Evolutionary conservation across 257 asterid species (phyloP), one percentile per base, ranked within the genome.

Genomic region (Avicennia marina): DNA sequence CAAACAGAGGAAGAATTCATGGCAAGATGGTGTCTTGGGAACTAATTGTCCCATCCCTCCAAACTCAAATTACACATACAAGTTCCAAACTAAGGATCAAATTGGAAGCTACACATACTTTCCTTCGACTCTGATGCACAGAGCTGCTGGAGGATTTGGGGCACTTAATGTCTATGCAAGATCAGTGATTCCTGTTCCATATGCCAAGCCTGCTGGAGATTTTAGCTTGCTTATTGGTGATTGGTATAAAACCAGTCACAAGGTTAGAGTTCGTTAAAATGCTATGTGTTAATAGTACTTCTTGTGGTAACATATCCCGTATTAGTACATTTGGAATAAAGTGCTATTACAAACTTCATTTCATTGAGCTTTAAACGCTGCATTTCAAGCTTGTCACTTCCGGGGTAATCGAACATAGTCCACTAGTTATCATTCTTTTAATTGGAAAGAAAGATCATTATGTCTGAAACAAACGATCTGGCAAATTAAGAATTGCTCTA

Each of bases 21-120:
- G 97, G 97, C 83, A 78, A 67, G 97, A 89, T 42, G 97, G 97
- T 5, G 97, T 89, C n/a, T 81, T 86, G 0, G 95, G 97, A 55
- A 90, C 97, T 2, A 90, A 90, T 40, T 90, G 97, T 43, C 97
- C 97, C 1, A 90, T 90, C 60, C 85, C 78, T 17, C 88, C 95
- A 4, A 84, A 82, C 70, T 6, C 86, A 1, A 87, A 82, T 13
- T 86, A 90, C 90, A 82, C 95, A 0, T 86, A 90, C 77, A 78
- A 7, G 22, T 84, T 86, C 95, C 96, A 90, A 25, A 72, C 79
- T 79, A 84, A 86, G 54, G 95, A 86, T 60, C 97, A 90, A 31
- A 78, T 90, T 26, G 97, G 96, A 36, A 86, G 86, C 0, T 90
- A 27, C 74, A 66, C 45, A 4, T 86, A 90, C 63, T 90, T 76